phyloP scores from a whole-genome alignment of 1,284 basidiomycete species.

The Sporisorium sorghi region DNA sequence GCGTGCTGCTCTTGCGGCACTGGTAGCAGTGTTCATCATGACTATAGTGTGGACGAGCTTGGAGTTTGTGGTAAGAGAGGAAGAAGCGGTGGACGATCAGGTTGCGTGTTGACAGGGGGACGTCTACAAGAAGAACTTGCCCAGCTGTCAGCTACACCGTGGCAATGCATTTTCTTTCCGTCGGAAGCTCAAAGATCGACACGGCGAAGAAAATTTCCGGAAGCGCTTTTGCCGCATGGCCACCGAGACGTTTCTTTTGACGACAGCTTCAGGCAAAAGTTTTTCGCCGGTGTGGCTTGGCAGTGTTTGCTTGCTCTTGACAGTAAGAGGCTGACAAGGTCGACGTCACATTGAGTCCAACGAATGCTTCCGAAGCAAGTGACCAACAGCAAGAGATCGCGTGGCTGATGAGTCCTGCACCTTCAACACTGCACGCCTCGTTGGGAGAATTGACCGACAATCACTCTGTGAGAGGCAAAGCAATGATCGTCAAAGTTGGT shows the following conservation, averaged over 20 bases:
- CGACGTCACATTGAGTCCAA: neutral
- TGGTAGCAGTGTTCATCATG: slow-evolving; percentile 27
- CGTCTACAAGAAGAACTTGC: too few relatives aligned
- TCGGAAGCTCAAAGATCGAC: slow-evolving; percentile 10
- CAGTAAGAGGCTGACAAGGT: neutral
- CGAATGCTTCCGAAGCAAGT: too few relatives aligned
- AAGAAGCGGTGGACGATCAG: neutral
- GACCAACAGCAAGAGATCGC: too few relatives aligned
- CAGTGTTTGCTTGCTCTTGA: neutral
- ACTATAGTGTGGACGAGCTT: neutral
- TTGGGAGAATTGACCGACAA: too few relatives aligned
- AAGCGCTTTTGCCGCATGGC: neutral
- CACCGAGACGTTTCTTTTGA: slow-evolving; percentile 25
- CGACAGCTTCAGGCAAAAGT: slow-evolving; percentile 1
- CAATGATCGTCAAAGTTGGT: too few relatives aligned
- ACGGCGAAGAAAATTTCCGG: neutral
- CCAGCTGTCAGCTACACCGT: neutral
- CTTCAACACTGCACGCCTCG: too few relatives aligned
- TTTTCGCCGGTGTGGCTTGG: slow-evolving; percentile 21
- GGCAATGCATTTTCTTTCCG: slow-evolving; percentile 21
- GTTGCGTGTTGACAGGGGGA: neutral
- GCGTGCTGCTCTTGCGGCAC: slow-evolving; percentile 27
- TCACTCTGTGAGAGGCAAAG: neutral
- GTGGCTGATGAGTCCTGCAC: neutral
- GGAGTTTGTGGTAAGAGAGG: slow-evolving; percentile 10